Percentiles rank a stretch among this genome's conserved stretches.
phyloP scores from a whole-genome alignment of 768 basidiomycete species.

The Mrakia frigida region DNA sequence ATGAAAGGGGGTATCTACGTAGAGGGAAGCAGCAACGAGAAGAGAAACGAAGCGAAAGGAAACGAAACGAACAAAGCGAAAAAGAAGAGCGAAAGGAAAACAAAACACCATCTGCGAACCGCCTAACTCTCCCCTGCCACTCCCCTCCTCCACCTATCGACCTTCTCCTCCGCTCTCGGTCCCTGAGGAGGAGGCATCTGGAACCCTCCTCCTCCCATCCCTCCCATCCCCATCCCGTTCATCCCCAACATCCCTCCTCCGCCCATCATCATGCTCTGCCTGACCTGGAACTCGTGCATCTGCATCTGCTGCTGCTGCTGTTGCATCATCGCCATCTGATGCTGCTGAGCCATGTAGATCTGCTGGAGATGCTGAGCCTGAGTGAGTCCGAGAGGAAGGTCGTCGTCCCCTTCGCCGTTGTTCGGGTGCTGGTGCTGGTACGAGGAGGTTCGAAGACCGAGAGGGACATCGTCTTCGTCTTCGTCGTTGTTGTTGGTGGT shows the following conservation, averaged over 20 bases:
- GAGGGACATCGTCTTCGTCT: conserved; percentile 29
- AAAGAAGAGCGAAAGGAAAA: too few species aligned
- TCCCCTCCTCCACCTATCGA: conserved; percentile 26
- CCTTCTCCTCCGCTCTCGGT: conserved; percentile 22
- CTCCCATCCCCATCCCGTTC: conserved; percentile 15
- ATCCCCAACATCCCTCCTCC: conserved; percentile 12
- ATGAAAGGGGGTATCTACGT: too few species aligned
- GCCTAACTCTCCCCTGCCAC: background rate
- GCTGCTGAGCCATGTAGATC: conserved; percentile 26
- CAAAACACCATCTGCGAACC: too few species aligned
- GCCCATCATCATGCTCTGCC: conserved; percentile 28
- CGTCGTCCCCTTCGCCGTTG: conserved; percentile 7
- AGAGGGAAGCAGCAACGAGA: too few species aligned
- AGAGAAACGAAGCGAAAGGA: too few species aligned
- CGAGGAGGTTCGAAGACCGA: conserved; percentile 9
- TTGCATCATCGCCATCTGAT: conserved; percentile 14
- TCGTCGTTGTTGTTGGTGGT: conserved; percentile 1
- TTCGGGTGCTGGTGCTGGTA: background rate
- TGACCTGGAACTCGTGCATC: conserved; percentile 25
- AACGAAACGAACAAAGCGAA: too few species aligned
- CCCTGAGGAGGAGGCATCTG: background rate
- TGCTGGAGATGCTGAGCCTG: conserved; percentile 33
- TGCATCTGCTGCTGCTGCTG: conserved; percentile 12
- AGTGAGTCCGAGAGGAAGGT: conserved; percentile 26
- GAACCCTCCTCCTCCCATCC: background rate